Base-by-base conservation (phyloP, 2,329 filamentous ascomycete species). In the Penicillium sp. region DNA sequence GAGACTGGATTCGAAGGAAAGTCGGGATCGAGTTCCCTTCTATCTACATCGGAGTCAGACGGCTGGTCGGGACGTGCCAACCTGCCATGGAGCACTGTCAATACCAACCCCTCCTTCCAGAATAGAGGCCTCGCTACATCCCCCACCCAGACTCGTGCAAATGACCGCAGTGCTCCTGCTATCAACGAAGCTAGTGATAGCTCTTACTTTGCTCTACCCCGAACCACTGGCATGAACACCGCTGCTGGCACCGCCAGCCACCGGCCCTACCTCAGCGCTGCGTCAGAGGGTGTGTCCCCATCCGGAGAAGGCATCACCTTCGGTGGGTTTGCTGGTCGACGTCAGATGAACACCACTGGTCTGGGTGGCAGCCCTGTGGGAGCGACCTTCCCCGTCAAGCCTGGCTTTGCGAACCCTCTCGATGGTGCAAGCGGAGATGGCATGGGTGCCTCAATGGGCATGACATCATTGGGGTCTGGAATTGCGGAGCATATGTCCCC, bases 41-140 rank as follows among this genome's bases (percentile, higher is more conserved):
- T 89, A 59, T 81, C 85, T 44, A 84, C 86, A 42, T 89, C 89
- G 10, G 87, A 91, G 68, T 83, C 84, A 19, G 87, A 90, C 64
- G 78, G 81, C 47, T 90, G 87, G 86, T 73, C 68, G 59, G 75
- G 74, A 51, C 78, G 78, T 45, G 76, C 79, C 51, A 80, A 77
- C 61, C 77, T 81, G 38, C 82, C 83, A 17, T 91, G 89, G 89
- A 83, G 82, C 61, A 75, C 76, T 7, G 66, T 79, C 25, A 83
- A 85, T 45, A 75, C 77, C 49, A 57, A 53, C 49, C n/a, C 49
- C 27, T 29, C 55, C 12, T 57, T 48, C 10, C 73, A 70, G 23
- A 73, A 74, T 49, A 73, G 72, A 36, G 80, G 80, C 56, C 72
- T 75, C 56, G 84, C 78, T 62, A 82, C 82, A 35, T 89, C 87